phyloP scores from a whole-genome alignment of 1,284 basidiomycete species.

The Quambalaria eucalypti region DNA sequence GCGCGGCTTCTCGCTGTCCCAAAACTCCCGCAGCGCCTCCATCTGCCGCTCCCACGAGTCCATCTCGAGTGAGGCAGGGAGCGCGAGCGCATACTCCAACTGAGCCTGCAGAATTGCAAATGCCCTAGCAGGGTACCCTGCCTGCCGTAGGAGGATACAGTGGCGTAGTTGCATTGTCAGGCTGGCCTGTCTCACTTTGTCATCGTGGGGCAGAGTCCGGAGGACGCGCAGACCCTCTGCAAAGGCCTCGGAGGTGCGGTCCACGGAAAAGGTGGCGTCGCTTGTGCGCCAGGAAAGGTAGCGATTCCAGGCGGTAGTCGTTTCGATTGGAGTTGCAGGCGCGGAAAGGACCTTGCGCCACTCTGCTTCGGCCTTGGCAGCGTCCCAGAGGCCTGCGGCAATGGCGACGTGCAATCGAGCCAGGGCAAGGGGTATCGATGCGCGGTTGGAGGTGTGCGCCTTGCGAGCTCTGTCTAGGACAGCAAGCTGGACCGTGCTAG shows the following conservation, averaged over 20 bases:
- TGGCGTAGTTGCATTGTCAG: background rate
- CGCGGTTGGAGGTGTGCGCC: background rate
- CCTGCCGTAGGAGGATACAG: background rate
- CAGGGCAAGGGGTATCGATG: background rate
- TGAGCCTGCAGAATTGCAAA: slow-evolving; percentile 4
- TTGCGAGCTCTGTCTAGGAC: background rate
- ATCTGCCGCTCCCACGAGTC: background rate
- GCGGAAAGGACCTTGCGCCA: background rate
- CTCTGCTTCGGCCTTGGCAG: background rate
- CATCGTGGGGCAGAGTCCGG: background rate
- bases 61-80: background rate
- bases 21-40: background rate
- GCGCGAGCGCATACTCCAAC: background rate
- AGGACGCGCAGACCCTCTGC: background rate
- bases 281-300: background rate
- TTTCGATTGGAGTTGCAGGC: background rate
- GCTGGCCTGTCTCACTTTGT: background rate
- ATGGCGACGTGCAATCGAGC: background rate
- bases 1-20: background rate
- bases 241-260: background rate
- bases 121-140: background rate
- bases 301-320: background rate
- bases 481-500: background rate
- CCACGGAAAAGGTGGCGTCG: background rate
- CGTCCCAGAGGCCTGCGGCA: background rate